Percentiles rank a stretch among this genome's conserved stretches.
Evolutionary conservation across 75 land plant species (phyloP).

Genomic region (Cupressus sempervirens): DNA sequence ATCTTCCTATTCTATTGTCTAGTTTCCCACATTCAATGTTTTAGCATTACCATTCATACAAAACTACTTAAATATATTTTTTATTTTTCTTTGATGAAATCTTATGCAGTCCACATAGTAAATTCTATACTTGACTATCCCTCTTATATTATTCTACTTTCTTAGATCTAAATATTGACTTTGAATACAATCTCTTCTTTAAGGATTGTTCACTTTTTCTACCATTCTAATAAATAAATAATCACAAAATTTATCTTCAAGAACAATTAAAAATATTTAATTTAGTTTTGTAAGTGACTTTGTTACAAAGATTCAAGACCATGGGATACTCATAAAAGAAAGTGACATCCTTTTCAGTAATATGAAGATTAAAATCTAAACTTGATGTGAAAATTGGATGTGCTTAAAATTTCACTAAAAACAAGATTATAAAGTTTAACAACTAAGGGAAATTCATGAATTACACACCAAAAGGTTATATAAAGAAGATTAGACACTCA

Average conservation of each 20-base stretch:
- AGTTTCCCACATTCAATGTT: neutral
- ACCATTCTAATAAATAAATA: neutral
- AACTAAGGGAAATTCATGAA: neutral
- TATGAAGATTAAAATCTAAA: neutral
- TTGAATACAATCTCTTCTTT: neutral
- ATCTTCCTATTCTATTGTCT: neutral
- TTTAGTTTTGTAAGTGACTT: neutral
- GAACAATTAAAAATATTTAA: neutral
- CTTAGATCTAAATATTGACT: neutral
- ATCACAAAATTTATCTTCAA: neutral
- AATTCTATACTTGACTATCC: neutral
- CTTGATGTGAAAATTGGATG: neutral
- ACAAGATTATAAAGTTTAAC: neutral
- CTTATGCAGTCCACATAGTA: neutral
- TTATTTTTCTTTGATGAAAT: neutral
- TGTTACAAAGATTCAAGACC: neutral
- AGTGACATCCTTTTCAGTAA: neutral
- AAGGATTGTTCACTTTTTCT: neutral
- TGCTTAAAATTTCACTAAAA: neutral
- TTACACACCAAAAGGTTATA: neutral
- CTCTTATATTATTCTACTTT: neutral
- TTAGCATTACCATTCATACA: neutral
- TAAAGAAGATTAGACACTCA: constrained; percentile 25
- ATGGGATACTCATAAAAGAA: neutral
- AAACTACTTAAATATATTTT: neutral